phyloP scores from a whole-genome alignment of 768 basidiomycete species.

The Psilocybe subaeruginosa region DNA sequence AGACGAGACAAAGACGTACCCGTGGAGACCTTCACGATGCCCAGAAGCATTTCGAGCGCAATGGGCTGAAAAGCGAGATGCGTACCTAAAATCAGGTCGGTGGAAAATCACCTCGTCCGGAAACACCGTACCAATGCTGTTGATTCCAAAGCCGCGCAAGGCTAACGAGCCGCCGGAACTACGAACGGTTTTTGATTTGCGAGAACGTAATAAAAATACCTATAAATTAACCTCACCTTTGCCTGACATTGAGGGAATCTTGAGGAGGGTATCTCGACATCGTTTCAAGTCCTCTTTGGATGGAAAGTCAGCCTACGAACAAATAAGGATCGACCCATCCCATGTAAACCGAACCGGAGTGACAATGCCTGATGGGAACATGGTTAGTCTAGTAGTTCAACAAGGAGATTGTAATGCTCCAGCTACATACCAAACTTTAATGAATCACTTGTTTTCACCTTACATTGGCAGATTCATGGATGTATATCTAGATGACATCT shows the following conservation, averaged over 20 bases:
- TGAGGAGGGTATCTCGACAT: neutral
- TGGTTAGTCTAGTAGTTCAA: slow-evolving; percentile 12
- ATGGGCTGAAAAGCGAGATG: slow-evolving; percentile 29
- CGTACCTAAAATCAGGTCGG: slow-evolving; percentile 25
- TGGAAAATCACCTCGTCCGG: slow-evolving; percentile 33
- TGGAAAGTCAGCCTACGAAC: slow-evolving; percentile 12
- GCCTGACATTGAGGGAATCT: slow-evolving; percentile 19
- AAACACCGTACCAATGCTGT: slow-evolving; percentile 37
- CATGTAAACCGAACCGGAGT: slow-evolving; percentile 11
- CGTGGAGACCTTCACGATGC: slow-evolving; percentile 37
- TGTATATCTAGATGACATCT: slow-evolving; percentile 30
- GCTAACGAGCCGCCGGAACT: slow-evolving; percentile 27
- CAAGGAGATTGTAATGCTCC: slow-evolving; percentile 19
- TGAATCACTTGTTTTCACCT: slow-evolving; percentile 34
- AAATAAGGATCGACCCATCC: slow-evolving; percentile 8
- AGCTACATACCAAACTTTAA: slow-evolving; percentile 39
- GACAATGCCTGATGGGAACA: slow-evolving; percentile 13
- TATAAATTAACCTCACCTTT: slow-evolving; percentile 12
- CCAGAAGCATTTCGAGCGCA: slow-evolving; percentile 34
- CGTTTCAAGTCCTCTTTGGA: slow-evolving; percentile 5
- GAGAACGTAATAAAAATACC: slow-evolving; percentile 19
- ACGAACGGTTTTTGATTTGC: slow-evolving; percentile 20
- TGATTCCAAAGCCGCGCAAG: slow-evolving; percentile 33
- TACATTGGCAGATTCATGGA: slow-evolving; percentile 38
- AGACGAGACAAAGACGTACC: slow-evolving; percentile 30